Evolutionary conservation across 2,329 filamentous ascomycete genomes (phyloP), one percentile per base, ranked within the genome.

Genomic region (Diaporthe helianthi): DNA sequence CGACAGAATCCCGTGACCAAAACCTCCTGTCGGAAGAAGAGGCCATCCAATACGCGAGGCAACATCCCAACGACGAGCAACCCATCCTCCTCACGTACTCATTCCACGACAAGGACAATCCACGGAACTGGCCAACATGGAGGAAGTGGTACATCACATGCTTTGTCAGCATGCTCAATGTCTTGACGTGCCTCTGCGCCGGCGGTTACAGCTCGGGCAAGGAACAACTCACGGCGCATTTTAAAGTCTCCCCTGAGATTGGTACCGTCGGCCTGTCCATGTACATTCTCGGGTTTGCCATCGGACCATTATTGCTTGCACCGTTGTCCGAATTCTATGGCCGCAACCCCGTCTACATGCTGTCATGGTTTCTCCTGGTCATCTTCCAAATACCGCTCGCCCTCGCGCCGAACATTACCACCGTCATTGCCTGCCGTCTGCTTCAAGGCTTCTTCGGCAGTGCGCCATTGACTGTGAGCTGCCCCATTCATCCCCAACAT

Each of bases 121-220:
- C 67, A 3, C 44, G 67, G 4, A 65, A 69, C 49, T 69, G 67
- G 67, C 31, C 49, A 8, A 38, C 17, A 26, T 54, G 38, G 49
- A 69, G 52, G 33, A 69, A 65, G 7, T 69, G 67, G 67, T 65
- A 65, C 31, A 65, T 69, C 33, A 69, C 67, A 38, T 69, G 60
- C 33, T 65, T 69, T 15, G 67, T 69, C 12, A 63, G 67, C 51
- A 58, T 65, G 60, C 46, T 69, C 31, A 69, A 69, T 22, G 41
- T 69, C 22, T 60, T 69, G 24, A 69, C 67, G 67, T 69, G 67
- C 22, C 58, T 69, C 26, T 69, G 67, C 15, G 67, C 67, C 3
- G 67, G 67, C 22, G 67, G 67, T 4, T 65, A 65, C 9, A 65
- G 60, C 60, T 65, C 60, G 24, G 67, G 60, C 12, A 22, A 46